Conservation (phyloP, 2,329 filamentous ascomycete genomes). For the Cercospora canescens region DNA sequence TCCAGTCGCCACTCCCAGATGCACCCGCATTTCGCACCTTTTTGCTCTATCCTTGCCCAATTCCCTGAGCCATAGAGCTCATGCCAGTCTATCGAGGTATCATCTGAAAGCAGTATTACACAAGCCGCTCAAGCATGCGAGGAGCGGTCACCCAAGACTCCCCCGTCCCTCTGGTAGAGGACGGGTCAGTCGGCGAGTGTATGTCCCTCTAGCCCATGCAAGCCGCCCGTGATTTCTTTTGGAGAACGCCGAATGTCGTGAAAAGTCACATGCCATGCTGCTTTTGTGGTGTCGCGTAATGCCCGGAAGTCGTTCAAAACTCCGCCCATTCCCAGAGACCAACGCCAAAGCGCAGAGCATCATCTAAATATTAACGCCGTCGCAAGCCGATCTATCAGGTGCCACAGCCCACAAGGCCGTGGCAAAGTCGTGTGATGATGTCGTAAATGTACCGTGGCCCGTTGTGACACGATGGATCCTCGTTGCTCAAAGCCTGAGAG, state of each 20-base stretch:
- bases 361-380: conserved; percentile 26
- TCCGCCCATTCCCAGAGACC: conserved; percentile 13
- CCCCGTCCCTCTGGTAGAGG: conserved; percentile 11
- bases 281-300: conserved; percentile 17
- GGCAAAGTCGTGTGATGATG: conserved; percentile 23
- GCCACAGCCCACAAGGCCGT: conserved; percentile 17
- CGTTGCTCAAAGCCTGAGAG: conserved; percentile 28
- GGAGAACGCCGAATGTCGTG: conserved; percentile 15
- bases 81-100: conserved; percentile 18
- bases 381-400: conserved; percentile 26
- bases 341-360: conserved; percentile 7
- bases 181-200: conserved; percentile 14
- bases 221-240: conserved; percentile 14
- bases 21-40: conserved; percentile 8
- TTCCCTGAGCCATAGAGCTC: conserved; percentile 15
- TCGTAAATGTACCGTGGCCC: conserved; percentile 27
- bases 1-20: conserved; percentile 13
- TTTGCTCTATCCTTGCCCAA: conserved; percentile 7
- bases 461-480: conserved; percentile 19
- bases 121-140: conserved; percentile 9
- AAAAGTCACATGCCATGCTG: conserved; percentile 19
- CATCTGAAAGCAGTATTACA: conserved; percentile 21
- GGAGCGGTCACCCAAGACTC: conserved; percentile 9
- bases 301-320: conserved; percentile 12
- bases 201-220: conserved; percentile 15